Base-by-base conservation (phyloP, 129 eudicot genomes). In the Flaveria linearis region DNA sequence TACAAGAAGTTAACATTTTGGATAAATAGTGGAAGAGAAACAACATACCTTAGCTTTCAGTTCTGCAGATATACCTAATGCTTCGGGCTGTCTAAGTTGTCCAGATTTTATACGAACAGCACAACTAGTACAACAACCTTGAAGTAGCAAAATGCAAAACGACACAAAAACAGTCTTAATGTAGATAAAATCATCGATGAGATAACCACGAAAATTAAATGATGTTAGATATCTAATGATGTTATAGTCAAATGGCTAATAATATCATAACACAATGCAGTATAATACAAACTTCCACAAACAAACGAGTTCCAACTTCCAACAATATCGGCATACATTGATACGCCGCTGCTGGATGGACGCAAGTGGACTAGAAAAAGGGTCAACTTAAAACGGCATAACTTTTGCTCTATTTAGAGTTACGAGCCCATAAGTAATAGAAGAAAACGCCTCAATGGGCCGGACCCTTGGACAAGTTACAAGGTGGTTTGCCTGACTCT, bases 71-170 rank as follows among this genome's bases (percentile, higher is more conserved):
- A 93, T 93, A 72, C 98, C 98, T 60, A 93, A 72, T 43, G 98
- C 98, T 83, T 93, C 98, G 42, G 98, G 98, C 82, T 93, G 98
- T 82, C 93, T 87, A 73, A 93, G 84, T 77, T 87, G 72, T 69
- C 98, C 98, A 73, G 98, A 93, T 83, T 93, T 93, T 74, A 93
- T 87, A 75, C 98, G 97, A 46, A 93, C 98, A 60, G 98, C 98
- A 84, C 98, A 93, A 66, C 98, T 91, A 70, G 98, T 93, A 81
- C 98, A 93, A 84, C 98, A 93, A 74, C 98, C 41, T 74, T 60
- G 1, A 53, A 57, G 60, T 51, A 65, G 36, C 57, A 33, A 30
- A 68, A 47, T 16, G 62, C 42, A 41, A 53, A 28, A 18, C 12
- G 26, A 16, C 8, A 63, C 20, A 75, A 73, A 17, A 23, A 57